These are phyloP conservation scores for Trichoderma koningiopsis DNA, from an alignment of 2,329 filamentous ascomycete species.

Conservation along the genomic window DNA sequence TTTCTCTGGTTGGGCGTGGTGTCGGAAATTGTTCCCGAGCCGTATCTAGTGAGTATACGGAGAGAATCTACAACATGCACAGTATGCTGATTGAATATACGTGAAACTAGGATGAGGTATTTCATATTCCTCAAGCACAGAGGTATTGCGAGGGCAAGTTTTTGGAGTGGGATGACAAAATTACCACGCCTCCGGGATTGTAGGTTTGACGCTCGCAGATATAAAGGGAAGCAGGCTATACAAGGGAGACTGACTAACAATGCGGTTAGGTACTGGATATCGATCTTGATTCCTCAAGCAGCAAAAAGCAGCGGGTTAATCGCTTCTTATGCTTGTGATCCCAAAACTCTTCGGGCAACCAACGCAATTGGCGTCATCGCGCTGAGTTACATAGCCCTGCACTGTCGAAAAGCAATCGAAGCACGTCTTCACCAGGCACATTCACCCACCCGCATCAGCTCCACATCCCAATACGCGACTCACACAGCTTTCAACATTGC, in stretches of 20 bases:
- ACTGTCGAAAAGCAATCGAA: slow-evolving; percentile 58
- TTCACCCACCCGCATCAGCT: slow-evolving; percentile 26
- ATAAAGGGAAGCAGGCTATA: not conserved
- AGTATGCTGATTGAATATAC: slow-evolving; percentile 26
- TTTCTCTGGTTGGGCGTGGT: slow-evolving; percentile 32
- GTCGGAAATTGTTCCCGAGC: slow-evolving; percentile 48
- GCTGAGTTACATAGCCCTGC: slow-evolving; percentile 49
- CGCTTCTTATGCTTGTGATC: slow-evolving; percentile 33
- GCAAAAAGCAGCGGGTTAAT: slow-evolving; percentile 26
- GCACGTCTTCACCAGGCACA: slow-evolving; percentile 39
- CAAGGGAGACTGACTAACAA: not conserved
- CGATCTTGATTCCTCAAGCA: slow-evolving; percentile 36
- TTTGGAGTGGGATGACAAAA: slow-evolving; percentile 88
- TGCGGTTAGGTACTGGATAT: slow-evolving; percentile 49
- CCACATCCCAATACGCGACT: slow-evolving; percentile 46
- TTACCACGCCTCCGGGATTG: slow-evolving; percentile 92
- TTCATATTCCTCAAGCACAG: slow-evolving; percentile 89
- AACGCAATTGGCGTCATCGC: slow-evolving; percentile 47
- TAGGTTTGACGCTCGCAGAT: slow-evolving; percentile 43
- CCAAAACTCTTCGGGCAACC: slow-evolving; percentile 48
- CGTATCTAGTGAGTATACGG: slow-evolving; percentile 53
- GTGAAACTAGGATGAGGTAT: slow-evolving; percentile 70
- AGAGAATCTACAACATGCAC: not conserved
- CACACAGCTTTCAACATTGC: slow-evolving; percentile 77
- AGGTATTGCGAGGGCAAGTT: slow-evolving; percentile 78